Evolutionary conservation across 352 stramenopile species (phyloP).

Genomic region (Pythium sukuiense): DNA sequence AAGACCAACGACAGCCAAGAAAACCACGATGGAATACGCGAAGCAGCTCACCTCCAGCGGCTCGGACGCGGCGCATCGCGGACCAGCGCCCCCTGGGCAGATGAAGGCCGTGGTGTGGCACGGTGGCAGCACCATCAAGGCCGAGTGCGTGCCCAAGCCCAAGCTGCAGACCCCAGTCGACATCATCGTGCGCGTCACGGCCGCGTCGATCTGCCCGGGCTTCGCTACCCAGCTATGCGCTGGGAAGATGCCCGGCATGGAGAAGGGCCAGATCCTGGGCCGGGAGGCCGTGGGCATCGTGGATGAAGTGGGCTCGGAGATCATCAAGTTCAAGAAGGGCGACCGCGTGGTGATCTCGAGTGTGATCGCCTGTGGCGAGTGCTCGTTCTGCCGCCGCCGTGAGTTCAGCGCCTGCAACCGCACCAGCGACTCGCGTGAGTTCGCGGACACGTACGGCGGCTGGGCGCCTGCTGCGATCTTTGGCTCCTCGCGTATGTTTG

Average conservation of each 20-base stretch:
- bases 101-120: slow-evolving; percentile 69
- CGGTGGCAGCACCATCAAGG: slow-evolving; percentile 47
- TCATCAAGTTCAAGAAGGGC: slow-evolving; percentile 53
- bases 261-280: slow-evolving; percentile 64
- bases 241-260: slow-evolving; percentile 41
- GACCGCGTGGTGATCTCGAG: slow-evolving; percentile 79
- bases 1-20: background rate
- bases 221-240: slow-evolving; percentile 46
- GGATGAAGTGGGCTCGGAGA: slow-evolving; percentile 45
- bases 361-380: slow-evolving; percentile 66
- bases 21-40: slow-evolving; percentile 32
- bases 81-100: slow-evolving; percentile 19
- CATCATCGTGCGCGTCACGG: slow-evolving; percentile 64
- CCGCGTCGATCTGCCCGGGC: slow-evolving; percentile 57
- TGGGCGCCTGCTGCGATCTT: slow-evolving; percentile 69
- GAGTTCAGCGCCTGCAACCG: slow-evolving; percentile 72
- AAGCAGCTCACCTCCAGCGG: slow-evolving; percentile 34
- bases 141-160: slow-evolving; percentile 57
- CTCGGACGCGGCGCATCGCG: slow-evolving; percentile 23
- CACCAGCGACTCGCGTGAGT: slow-evolving; percentile 70
- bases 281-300: slow-evolving; percentile 72
- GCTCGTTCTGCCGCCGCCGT: slow-evolving; percentile 59
- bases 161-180: slow-evolving; percentile 54
- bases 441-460: slow-evolving; percentile 62
- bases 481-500: slow-evolving; percentile 49